Base-by-base conservation (phyloP, 495 filamentous ascomycete genomes). In the Talaromyces wortmannii region DNA sequence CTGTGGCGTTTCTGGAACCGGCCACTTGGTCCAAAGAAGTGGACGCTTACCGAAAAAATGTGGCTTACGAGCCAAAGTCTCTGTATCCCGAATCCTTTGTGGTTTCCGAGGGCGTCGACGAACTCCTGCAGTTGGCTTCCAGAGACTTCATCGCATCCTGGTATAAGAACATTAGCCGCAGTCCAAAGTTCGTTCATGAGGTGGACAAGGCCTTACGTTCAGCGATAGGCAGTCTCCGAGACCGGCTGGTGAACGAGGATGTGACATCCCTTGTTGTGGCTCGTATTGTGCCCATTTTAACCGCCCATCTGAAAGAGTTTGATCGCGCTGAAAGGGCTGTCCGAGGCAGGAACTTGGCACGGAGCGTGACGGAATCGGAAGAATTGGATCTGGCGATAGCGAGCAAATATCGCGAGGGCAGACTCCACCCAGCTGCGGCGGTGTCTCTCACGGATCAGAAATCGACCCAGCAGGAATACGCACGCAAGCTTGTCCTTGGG, bases 351-450 rank as follows among this genome's bases (percentile, higher is more conserved):
- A 85, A 95, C 65, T 72, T 98, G 57, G 91, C 88, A 57, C 83
- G 88, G 36, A 90, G 86, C 65, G 84, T 99, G 31, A 99, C 95
- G 8, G 95, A 99, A 68, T 95, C 91, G 2, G 92, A 96, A 60
- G 95, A 97, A 74, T 75, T 99, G 56, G 88, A 97, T 69, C 75
- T 95, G 58, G 94, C 94, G 1, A 95, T 97, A 65, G 94, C 94
- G 48, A 85, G 78, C 23, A 97, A 95, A 70, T 99, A 92, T 67
- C 84, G 80, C 45, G 86, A 94, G 64, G 94, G 94, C 33, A 89
- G 87, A 56, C 72, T 99, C 55, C 95, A 99, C 65, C 82, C 90
- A 17, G 95, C 94, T 11, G 91, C 88, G n/a, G 87, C 84, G 6
- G 68, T 96, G 56, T 80, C 85, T 33, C 87, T 87, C 61, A 86